A percentile compares a stretch with the other conserved stretches of the same genome.
Conservation (phyloP, 2,329 filamentous ascomycete genomes). For the Ceratocystiopsis sp. region DNA sequence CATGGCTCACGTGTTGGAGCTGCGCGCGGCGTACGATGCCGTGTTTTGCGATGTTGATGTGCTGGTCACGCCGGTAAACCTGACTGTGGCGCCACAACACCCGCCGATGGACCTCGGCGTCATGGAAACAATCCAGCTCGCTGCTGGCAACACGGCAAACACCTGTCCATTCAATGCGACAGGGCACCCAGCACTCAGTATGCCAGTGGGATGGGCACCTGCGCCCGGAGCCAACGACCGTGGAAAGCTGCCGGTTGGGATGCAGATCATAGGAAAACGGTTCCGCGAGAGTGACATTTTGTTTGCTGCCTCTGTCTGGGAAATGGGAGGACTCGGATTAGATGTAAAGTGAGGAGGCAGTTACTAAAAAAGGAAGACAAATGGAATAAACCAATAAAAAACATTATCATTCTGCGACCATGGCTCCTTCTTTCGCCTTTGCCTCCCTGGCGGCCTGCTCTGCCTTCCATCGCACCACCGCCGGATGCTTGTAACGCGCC, state of each 20-base stretch:
- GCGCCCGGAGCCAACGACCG: conserved; percentile 6
- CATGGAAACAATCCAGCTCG: conserved; percentile 12
- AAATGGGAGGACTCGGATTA: no score
- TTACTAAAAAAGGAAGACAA: no score
- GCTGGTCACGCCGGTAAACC: conserved; percentile 27
- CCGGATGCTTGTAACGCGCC: background rate
- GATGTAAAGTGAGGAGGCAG: no score
- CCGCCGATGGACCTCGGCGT: conserved; percentile 25
- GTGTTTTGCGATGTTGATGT: conserved; percentile 24
- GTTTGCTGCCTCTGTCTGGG: conserved; percentile 14
- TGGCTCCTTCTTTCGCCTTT: no score
- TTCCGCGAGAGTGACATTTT: conserved; percentile 14
- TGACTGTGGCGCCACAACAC: conserved; percentile 25
- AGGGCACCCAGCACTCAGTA: conserved; percentile 29
- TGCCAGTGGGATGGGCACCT: conserved; percentile 22
- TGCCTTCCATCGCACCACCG: background rate
- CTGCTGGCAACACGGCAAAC: conserved; percentile 12
- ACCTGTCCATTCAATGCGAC: conserved; percentile 31
- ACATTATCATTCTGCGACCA: no score
- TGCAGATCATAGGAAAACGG: conserved; percentile 16
- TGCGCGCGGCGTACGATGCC: conserved; percentile 29
- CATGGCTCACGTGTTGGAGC: conserved; percentile 25
- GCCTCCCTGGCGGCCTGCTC: background rate
- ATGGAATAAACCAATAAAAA: no score
- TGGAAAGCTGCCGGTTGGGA: conserved; percentile 14